Conservation (phyloP, 148 eudicot genomes). For the Arctostaphylos glauca region DNA sequence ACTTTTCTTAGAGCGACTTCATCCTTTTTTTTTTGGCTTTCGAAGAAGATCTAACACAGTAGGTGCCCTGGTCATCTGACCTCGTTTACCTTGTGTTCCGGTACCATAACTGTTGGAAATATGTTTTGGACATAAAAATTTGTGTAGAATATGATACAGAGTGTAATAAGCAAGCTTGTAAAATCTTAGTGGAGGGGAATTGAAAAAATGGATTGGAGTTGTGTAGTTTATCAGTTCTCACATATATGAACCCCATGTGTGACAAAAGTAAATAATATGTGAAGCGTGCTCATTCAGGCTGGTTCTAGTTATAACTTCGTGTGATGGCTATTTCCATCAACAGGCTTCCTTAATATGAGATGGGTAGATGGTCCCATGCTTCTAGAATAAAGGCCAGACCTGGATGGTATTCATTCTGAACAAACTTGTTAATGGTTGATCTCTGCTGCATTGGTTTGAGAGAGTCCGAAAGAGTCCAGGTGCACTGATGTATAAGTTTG, state of each 20-base stretch:
- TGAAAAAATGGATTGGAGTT: background rate
- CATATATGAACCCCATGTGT: background rate
- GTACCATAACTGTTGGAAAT: background rate
- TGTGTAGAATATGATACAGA: background rate
- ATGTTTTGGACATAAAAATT: background rate
- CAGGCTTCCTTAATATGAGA: background rate
- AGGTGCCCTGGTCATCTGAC: background rate
- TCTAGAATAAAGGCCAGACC: background rate
- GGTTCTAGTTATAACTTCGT: background rate
- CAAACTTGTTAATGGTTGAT: background rate
- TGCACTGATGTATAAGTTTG: background rate
- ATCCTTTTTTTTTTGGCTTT: constrained; percentile 1
- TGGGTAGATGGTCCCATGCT: background rate
- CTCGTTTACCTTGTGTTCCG: background rate
- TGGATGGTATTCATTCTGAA: background rate
- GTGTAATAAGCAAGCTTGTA: background rate
- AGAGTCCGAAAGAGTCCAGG: background rate
- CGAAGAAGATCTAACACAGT: background rate
- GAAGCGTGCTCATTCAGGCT: background rate
- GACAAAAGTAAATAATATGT: no score
- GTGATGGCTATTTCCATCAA: no score
- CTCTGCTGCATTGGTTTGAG: background rate
- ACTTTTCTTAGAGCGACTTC: background rate
- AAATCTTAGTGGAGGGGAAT: background rate
- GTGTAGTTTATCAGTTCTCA: background rate